Percentiles rank a stretch among this genome's conserved stretches.
phyloP scores from a whole-genome alignment of 2,329 filamentous ascomycete genomes.

The Colletotrichum sansevieriae region DNA sequence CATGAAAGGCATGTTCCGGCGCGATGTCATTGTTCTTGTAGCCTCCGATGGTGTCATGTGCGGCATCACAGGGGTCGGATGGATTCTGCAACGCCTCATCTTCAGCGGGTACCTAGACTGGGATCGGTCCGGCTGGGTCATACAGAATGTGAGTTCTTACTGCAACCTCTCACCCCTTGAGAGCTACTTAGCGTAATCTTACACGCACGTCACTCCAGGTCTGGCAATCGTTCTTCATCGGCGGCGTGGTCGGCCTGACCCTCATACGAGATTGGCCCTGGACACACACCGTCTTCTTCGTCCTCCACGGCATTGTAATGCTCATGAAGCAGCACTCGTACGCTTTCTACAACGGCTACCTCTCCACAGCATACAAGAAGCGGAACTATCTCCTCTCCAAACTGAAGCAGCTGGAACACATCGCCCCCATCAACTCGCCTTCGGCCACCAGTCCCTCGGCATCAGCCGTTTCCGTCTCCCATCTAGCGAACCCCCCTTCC shows the following conservation, averaged over 20 bases:
- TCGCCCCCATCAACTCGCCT: constrained; percentile 60
- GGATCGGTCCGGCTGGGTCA: constrained; percentile 77
- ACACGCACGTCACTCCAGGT: constrained; percentile 53
- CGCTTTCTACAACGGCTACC: constrained; percentile 82
- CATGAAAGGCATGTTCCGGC: constrained; percentile 73
- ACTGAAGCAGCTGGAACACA: constrained; percentile 69
- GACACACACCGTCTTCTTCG: constrained; percentile 85
- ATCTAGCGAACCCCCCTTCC: constrained; percentile 58
- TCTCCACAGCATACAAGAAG: constrained; percentile 70
- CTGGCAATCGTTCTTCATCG: constrained; percentile 78
- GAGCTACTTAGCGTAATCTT: not conserved
- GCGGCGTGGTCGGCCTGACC: constrained; percentile 73
- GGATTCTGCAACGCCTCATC: constrained; percentile 73
- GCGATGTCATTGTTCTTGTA: constrained; percentile 66
- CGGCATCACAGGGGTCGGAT: constrained; percentile 73
- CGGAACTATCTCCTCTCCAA: constrained; percentile 59
- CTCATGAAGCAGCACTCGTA: constrained; percentile 89
- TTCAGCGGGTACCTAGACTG: constrained; percentile 72
- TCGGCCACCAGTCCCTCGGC: constrained; percentile 57
- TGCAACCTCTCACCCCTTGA: not conserved
- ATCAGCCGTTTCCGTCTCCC: constrained; percentile 59
- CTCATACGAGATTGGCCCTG: constrained; percentile 82
- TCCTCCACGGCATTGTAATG: constrained; percentile 80
- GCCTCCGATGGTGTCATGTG: constrained; percentile 80
- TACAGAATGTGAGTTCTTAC: constrained; percentile 71